phyloP scores from a whole-genome alignment of 345 rosid genomes.

The Salix exigua region DNA sequence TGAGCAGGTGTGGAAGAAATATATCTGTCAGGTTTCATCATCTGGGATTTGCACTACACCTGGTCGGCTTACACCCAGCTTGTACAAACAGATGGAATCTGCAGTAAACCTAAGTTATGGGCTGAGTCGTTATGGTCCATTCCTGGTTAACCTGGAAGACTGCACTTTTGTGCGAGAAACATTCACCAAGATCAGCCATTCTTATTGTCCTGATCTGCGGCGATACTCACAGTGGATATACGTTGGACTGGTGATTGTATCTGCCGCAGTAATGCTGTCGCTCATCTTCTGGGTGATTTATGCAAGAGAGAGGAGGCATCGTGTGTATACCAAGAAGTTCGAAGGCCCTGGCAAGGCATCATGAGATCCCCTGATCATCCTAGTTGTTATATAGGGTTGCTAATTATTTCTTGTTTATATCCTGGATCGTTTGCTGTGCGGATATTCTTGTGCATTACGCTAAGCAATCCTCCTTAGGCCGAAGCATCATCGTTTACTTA shows the following conservation, averaged over 20 bases:
- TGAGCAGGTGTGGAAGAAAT: constrained; percentile 64
- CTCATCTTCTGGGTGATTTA: constrained; percentile 90
- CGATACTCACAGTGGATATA: constrained; percentile 68
- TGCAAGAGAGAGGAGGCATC: constrained; percentile 78
- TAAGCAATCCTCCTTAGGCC: not conserved
- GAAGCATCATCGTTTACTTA: not conserved
- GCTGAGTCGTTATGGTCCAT: constrained; percentile 69
- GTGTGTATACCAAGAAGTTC: constrained; percentile 62
- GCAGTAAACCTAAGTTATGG: constrained; percentile 80
- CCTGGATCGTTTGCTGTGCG: not conserved
- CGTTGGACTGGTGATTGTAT: constrained; percentile 65
- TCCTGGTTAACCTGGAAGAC: constrained; percentile 64
- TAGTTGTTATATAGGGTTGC: not conserved
- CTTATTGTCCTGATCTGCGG: constrained; percentile 63
- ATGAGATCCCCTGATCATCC: not conserved
- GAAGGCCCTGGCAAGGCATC: constrained; percentile 33
- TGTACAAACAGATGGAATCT: constrained; percentile 60
- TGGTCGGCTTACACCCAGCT: constrained; percentile 70
- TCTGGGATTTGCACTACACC: constrained; percentile 56
- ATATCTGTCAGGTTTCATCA: constrained; percentile 44
- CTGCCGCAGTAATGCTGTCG: constrained; percentile 84
- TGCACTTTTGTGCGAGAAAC: constrained; percentile 80
- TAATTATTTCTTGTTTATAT: not conserved
- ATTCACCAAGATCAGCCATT: constrained; percentile 44
- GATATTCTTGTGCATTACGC: not conserved